Percentiles rank a stretch among this genome's conserved stretches.
Evolutionary conservation across 2,329 filamentous ascomycete species (phyloP).

Genomic region (Trichophyton rubrum): DNA sequence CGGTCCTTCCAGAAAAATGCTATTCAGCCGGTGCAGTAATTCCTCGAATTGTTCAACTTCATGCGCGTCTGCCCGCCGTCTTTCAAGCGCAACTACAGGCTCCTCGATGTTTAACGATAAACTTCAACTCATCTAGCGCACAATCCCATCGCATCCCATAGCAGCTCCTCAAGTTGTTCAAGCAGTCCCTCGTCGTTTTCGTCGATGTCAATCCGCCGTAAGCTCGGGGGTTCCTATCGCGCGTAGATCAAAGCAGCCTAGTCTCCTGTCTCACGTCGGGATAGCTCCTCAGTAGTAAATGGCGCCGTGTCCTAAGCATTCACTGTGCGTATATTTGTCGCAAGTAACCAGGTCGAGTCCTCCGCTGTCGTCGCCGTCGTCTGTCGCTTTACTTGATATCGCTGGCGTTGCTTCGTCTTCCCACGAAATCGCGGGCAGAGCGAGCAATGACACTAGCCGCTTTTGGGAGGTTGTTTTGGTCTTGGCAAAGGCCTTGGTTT

Average conservation of each 20-base stretch:
- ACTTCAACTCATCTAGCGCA: background rate
- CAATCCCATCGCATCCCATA: background rate
- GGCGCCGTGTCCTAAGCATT: background rate
- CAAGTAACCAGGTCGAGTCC: background rate
- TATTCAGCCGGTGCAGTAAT: background rate
- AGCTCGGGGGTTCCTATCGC: background rate
- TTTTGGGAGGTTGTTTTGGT: slow-evolving; percentile 6
- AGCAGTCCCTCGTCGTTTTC: background rate
- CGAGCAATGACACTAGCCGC: background rate
- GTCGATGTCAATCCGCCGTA: background rate
- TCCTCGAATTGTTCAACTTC: background rate
- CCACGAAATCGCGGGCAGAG: slow-evolving; percentile 1
- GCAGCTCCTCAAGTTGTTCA: background rate
- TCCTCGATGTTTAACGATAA: background rate
- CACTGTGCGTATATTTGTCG: background rate
- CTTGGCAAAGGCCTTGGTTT: background rate
- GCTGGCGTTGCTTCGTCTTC: background rate
- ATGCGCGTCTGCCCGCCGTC: background rate
- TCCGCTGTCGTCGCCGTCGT: background rate
- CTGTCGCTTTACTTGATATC: background rate
- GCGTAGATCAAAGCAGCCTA: background rate
- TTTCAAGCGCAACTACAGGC: background rate
- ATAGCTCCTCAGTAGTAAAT: background rate
- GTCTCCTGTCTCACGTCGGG: background rate
- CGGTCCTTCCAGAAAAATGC: background rate